These are phyloP conservation scores for Fusarium heterosporum DNA, from an alignment of 2,329 filamentous ascomycete genomes.

Conservation along the genomic window DNA sequence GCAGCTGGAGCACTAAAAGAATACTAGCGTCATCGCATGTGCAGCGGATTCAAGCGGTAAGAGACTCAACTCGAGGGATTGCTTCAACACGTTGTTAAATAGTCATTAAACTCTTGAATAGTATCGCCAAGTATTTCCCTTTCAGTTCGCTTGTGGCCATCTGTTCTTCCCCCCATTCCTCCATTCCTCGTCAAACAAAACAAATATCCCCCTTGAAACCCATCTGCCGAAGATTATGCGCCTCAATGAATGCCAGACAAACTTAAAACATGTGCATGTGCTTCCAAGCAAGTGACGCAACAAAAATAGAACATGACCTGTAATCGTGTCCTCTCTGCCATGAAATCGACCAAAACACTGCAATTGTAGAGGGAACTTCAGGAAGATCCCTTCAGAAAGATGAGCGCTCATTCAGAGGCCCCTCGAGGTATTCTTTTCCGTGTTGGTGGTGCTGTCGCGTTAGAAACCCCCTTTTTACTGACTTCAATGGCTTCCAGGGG, in stretches of 20 bases:
- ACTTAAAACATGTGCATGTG: constrained; percentile 39
- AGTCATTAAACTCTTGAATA: not conserved
- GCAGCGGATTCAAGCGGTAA: constrained; percentile 1
- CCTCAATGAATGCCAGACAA: constrained; percentile 25
- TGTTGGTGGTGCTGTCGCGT: not conserved
- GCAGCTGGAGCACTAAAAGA: constrained; percentile 32
- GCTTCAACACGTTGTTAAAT: not conserved
- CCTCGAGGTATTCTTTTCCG: constrained; percentile 36
- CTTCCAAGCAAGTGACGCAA: constrained; percentile 43
- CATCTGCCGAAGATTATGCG: constrained; percentile 47
- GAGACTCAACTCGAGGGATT: not conserved
- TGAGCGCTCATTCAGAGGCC: constrained; percentile 35
- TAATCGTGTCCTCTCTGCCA: constrained; percentile 46
- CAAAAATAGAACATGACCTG: constrained; percentile 28
- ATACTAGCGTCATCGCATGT: constrained; percentile 25
- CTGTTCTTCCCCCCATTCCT: not conserved
- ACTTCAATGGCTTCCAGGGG: constrained; percentile 41
- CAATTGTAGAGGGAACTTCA: constrained; percentile 33
- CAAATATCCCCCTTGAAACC: constrained; percentile 30
- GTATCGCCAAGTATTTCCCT: not conserved
- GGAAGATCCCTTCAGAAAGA: constrained; percentile 29
- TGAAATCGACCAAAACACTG: constrained; percentile 38
- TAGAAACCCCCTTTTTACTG: constrained; percentile 35
- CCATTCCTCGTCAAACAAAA: constrained; percentile 13
- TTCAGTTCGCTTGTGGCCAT: constrained; percentile 1